Evolutionary conservation across 306 rosid species (phyloP), one percentile per base, ranked within the genome.

Genomic region (Hippophae gyantsensis): DNA sequence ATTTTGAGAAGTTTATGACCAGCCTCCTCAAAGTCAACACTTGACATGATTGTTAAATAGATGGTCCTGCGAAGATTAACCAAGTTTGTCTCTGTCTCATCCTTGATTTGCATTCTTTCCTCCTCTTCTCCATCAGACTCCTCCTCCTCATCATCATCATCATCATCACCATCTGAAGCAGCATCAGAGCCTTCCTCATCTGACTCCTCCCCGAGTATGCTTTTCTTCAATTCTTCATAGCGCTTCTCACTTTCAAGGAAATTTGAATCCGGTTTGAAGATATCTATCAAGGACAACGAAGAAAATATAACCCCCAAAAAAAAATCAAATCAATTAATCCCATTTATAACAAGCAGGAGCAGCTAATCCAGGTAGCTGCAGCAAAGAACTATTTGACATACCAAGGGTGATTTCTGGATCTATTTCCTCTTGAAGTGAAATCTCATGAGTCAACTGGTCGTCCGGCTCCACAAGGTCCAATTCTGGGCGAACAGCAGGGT

Each of bases 21-120:
- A 5, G 96, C 99, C 74, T 92, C 99, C 86, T 88, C 99, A 71
- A 92, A 92, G 75, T 92, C 95, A 49, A 83, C 95, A 80, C 93
- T 85, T 57, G 96, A 88, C 99, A 92, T 92, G 47, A 92, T 92
- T 27, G 96, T 92, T 62, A 92, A 73, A 74, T 85, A 92, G 32
- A 92, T 92, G 40, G 99, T 88, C 63, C 96, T 85, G 44, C 95
- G 75, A 54, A 92, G 95, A 69, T 92, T 92, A 44, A 88, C 81
- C 13, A 92, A 93, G 55, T 92, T 92, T 23, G 99, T 92, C 79
- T 88, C 96, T 0, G 98, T 92, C 76, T 92, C 95, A 63, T 88
- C 99, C 59, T 69, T 76, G 57, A 92, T 92, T 55, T 80, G 38
- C 99, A 92, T 87, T 54, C 67, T 46, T 71, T 85, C 71, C 64